phyloP scores from a whole-genome alignment of 768 basidiomycete species.

The Sistotremastrum niveocremeum region DNA sequence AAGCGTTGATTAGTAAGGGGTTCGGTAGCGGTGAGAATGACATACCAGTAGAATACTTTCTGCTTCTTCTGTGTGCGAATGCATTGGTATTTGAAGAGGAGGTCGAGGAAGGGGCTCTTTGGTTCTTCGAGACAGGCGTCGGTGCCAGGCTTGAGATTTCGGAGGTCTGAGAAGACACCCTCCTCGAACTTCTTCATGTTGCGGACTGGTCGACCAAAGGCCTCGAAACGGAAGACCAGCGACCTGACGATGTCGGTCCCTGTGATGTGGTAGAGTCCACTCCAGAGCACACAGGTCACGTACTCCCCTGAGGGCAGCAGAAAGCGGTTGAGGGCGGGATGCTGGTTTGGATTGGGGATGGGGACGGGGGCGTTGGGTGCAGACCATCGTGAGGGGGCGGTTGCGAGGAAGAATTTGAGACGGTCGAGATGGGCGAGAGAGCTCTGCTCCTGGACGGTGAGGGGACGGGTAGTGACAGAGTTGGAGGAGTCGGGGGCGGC shows the following conservation, averaged over 20 bases:
- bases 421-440: slow-evolving; percentile 62
- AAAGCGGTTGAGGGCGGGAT: slow-evolving; percentile 77
- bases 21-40: slow-evolving; percentile 4
- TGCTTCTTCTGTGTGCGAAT: slow-evolving; percentile 98
- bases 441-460: slow-evolving; percentile 53
- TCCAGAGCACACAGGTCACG: slow-evolving; percentile 88
- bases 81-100: slow-evolving; percentile 92
- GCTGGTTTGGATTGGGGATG: slow-evolving; percentile 30
- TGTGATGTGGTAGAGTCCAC: slow-evolving; percentile 84
- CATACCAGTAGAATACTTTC: slow-evolving; percentile 96
- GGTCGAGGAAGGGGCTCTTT: slow-evolving; percentile 90
- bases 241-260: slow-evolving; percentile 95
- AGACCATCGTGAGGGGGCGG: slow-evolving; percentile 69
- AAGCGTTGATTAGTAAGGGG: slow-evolving; percentile 1
- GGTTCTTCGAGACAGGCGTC: slow-evolving; percentile 92
- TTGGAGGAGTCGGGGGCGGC: not conserved
- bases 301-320: slow-evolving; percentile 66
- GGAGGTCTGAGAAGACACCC: slow-evolving; percentile 85
- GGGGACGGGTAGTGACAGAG: slow-evolving; percentile 25
- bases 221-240: slow-evolving; percentile 87
- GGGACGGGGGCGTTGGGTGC: slow-evolving; percentile 8
- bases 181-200: slow-evolving; percentile 98
- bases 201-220: slow-evolving; percentile 64
- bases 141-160: slow-evolving; percentile 86
- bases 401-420: slow-evolving; percentile 82